Percentiles rank a stretch among this genome's conserved stretches.
These are phyloP conservation scores for Ophiostoma perfectum DNA, from an alignment of 2,329 filamentous ascomycete genomes.

Conservation along the genomic window DNA sequence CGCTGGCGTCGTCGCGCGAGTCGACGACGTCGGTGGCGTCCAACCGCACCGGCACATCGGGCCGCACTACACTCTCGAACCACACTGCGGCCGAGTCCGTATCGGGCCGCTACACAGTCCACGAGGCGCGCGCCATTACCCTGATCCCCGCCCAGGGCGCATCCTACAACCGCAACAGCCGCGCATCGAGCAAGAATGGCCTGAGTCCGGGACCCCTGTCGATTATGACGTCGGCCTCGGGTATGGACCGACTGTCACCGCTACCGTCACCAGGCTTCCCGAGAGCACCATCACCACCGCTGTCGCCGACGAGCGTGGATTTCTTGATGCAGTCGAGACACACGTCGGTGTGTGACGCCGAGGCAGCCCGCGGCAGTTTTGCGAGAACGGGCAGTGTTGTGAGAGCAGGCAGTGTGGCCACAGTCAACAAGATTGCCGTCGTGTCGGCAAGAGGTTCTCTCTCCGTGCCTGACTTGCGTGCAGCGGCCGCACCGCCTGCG, in stretches of 20 bases:
- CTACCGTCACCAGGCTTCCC: not conserved
- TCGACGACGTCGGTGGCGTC: constrained; percentile 34
- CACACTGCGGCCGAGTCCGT: not conserved
- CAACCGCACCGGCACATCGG: constrained; percentile 8
- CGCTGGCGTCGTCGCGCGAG: constrained; percentile 31
- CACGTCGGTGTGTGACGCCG: constrained; percentile 23
- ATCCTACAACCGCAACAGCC: constrained; percentile 4
- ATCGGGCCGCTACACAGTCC: constrained; percentile 23
- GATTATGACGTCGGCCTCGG: not conserved
- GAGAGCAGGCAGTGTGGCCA: not conserved
- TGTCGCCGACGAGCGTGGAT: constrained; percentile 49
- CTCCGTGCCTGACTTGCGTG: constrained; percentile 30
- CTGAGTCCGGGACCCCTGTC: not conserved
- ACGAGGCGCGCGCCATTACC: constrained; percentile 40
- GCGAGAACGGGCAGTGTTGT: not conserved
- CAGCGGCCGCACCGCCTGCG: constrained; percentile 5
- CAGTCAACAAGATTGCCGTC: not conserved
- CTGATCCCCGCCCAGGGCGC: constrained; percentile 33
- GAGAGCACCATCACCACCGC: constrained; percentile 40
- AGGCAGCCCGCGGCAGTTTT: constrained; percentile 16
- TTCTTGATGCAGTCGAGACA: constrained; percentile 40
- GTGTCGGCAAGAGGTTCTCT: constrained; percentile 6
- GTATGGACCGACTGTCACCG: constrained; percentile 19
- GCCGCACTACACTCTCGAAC: not conserved
- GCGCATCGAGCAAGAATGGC: not conserved